These are phyloP conservation scores for Fusarium odoratissimum DNA, from an alignment of 2,329 filamentous ascomycete genomes.

Conservation along the genomic window DNA sequence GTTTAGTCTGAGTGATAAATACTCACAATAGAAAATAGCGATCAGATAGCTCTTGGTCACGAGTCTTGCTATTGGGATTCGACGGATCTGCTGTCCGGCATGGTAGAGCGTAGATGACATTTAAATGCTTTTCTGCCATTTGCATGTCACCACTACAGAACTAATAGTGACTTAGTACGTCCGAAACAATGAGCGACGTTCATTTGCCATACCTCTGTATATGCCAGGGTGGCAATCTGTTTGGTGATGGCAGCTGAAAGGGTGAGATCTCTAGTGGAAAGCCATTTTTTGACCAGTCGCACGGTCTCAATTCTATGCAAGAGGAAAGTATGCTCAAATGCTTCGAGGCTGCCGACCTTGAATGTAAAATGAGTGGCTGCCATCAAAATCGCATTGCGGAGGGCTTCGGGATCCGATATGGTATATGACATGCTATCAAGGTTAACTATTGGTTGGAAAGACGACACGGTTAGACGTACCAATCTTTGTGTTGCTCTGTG, in stretches of 20 bases:
- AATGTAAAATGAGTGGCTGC: constrained; percentile 21
- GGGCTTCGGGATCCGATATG: constrained; percentile 5
- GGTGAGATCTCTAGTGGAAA: background rate
- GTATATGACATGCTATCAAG: background rate
- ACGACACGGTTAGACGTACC: background rate
- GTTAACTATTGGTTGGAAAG: accelerated
- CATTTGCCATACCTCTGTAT: constrained; percentile 7
- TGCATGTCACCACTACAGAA: constrained; percentile 3
- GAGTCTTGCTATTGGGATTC: background rate
- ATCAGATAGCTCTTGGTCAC: constrained; percentile 5
- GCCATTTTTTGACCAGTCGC: constrained; percentile 9
- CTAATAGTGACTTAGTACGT: background rate
- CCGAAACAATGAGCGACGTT: accelerated
- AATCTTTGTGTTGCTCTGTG: background rate
- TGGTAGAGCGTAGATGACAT: background rate
- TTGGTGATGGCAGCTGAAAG: background rate
- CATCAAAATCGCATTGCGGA: constrained; percentile 13
- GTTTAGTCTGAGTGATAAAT: accelerated
- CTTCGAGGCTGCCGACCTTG: background rate
- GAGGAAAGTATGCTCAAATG: constrained; percentile 17
- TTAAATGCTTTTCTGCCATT: constrained; percentile 14
- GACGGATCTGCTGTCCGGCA: background rate
- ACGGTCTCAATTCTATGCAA: constrained; percentile 15
- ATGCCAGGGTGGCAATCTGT: constrained; percentile 8
- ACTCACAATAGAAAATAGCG: constrained; percentile 15